Conservation (phyloP, 345 rosid species). For the Sonneratia caseolaris region DNA sequence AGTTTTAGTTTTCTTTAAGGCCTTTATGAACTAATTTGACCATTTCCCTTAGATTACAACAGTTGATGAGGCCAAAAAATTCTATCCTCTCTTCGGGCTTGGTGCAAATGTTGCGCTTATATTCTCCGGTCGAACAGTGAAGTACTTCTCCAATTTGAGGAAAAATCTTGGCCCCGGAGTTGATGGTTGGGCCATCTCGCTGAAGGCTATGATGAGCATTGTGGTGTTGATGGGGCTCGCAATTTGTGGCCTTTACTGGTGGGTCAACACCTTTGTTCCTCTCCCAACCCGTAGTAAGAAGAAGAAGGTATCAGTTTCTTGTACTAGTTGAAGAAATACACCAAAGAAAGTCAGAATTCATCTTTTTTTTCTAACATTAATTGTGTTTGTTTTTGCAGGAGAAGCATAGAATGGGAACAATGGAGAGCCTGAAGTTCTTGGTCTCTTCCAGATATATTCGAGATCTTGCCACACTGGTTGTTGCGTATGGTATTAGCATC, state of each 20-base stretch:
- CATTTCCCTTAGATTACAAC: conserved; percentile 63
- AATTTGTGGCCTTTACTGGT: conserved; percentile 86
- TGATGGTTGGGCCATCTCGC: conserved; percentile 96
- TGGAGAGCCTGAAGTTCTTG: conserved; percentile 96
- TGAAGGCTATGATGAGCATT: conserved; percentile 96
- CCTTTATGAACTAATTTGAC: background rate
- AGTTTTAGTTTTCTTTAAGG: background rate
- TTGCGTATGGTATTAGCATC: conserved; percentile 95
- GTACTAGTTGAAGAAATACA: background rate
- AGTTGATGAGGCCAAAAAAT: conserved; percentile 86
- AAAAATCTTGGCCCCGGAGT: conserved; percentile 87
- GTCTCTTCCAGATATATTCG: conserved; percentile 78
- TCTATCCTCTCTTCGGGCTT: conserved; percentile 88
- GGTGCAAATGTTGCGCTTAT: conserved; percentile 95
- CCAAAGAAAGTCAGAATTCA: background rate
- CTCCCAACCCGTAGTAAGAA: conserved; percentile 95
- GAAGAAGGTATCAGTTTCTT: conserved; percentile 57
- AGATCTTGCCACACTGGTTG: conserved; percentile 92
- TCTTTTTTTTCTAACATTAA: background rate
- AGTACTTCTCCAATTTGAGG: conserved; percentile 85
- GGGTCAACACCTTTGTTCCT: conserved; percentile 65
- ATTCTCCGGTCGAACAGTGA: conserved; percentile 92
- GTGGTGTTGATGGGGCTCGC: conserved; percentile 79
- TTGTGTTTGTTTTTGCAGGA: conserved; percentile 34
- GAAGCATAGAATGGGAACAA: conserved; percentile 84